These are phyloP conservation scores for Capsicum rhomboideum DNA, from an alignment of 257 asterid species.

Conservation along the genomic window DNA sequence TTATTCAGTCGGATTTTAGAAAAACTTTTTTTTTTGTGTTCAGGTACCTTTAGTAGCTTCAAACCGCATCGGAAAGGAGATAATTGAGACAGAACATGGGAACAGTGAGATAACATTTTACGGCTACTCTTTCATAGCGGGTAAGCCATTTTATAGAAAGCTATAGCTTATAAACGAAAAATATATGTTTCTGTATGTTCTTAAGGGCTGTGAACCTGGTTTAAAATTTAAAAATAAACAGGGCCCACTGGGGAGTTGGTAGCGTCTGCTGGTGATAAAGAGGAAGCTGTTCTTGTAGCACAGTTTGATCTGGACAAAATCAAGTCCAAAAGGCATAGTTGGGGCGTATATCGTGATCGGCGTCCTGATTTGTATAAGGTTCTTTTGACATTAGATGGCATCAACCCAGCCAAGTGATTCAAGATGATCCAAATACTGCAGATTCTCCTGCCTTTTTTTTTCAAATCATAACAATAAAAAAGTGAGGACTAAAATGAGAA, in stretches of 20 bases:
- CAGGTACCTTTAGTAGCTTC: slow-evolving; percentile 96
- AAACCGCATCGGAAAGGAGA: slow-evolving; percentile 88
- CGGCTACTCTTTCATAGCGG: slow-evolving; percentile 93
- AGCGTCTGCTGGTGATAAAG: slow-evolving; percentile 61
- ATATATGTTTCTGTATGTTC: neutral
- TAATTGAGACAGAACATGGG: slow-evolving; percentile 79
- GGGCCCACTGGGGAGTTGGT: slow-evolving; percentile 91
- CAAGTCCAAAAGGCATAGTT: slow-evolving; percentile 69
- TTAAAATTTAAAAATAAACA: slow-evolving; percentile 18
- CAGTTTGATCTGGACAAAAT: slow-evolving; percentile 69
- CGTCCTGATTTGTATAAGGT: slow-evolving; percentile 96
- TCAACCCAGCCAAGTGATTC: slow-evolving; percentile 16
- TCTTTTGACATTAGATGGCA: slow-evolving; percentile 80
- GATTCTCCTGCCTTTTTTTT: neutral
- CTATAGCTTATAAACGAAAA: neutral
- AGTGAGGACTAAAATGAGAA: neutral
- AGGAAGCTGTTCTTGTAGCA: slow-evolving; percentile 76
- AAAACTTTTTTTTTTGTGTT: neutral
- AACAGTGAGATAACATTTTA: slow-evolving; percentile 81
- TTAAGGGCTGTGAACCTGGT: slow-evolving; percentile 4
- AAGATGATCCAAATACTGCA: neutral
- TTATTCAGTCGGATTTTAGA: neutral
- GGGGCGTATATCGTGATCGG: slow-evolving; percentile 94
- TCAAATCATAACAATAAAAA: neutral
- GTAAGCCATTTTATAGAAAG: slow-evolving; percentile 23